A percentile compares a stretch with the other conserved stretches of the same genome.
These are phyloP conservation scores for Wickerhamomyces alni DNA, from an alignment of 805 yeast genomes.

Conservation along the genomic window DNA sequence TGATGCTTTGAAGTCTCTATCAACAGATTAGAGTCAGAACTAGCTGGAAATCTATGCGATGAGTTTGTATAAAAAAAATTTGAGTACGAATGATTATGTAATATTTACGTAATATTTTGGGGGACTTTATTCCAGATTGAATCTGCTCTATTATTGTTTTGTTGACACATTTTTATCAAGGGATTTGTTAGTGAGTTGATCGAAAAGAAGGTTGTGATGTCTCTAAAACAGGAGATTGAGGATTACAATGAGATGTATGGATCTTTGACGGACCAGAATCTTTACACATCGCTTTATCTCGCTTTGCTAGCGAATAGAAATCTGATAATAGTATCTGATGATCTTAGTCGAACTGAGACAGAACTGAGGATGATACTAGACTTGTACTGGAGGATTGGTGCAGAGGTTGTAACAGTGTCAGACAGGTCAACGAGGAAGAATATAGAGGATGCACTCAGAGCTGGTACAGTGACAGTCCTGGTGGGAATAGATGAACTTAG, in stretches of 20 bases:
- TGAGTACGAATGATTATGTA: too few species aligned
- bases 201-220: too few species aligned
- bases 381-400: background rate
- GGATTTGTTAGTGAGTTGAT: too few species aligned
- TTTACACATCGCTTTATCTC: background rate
- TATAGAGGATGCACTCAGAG: background rate
- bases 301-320: background rate
- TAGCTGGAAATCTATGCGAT: background rate
- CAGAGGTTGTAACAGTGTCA: background rate
- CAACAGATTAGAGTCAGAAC: too few species aligned
- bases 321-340: background rate
- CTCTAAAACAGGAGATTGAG: background rate
- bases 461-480: background rate
- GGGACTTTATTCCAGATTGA: too few species aligned
- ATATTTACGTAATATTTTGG: too few species aligned
- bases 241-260: background rate
- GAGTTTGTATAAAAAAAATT: background rate
- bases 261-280: background rate
- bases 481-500: background rate
- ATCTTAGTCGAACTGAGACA: background rate
- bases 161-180: too few species aligned
- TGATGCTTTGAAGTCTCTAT: slow-evolving; percentile 18
- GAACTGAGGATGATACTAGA: background rate
- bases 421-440: background rate
- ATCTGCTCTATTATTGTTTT: too few species aligned